Percentiles rank a stretch among this genome's conserved stretches.
These are phyloP conservation scores for Ophiorrhiza pumila DNA, from an alignment of 257 asterid genomes.

Conservation along the genomic window DNA sequence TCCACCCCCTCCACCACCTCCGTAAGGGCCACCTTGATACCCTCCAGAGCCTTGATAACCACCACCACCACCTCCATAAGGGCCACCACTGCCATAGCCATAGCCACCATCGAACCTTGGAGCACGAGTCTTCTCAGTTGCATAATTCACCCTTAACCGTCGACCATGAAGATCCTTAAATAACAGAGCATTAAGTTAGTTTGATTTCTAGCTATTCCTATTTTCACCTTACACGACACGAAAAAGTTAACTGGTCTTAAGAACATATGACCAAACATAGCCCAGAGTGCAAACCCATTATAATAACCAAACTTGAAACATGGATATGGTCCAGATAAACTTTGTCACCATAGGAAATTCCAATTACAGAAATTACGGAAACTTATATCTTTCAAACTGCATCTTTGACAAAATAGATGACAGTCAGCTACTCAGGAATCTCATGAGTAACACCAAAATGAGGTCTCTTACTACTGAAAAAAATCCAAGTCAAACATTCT, in stretches of 20 bases:
- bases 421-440: neutral
- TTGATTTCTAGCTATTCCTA: neutral
- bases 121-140: slow-evolving; percentile 33
- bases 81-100: slow-evolving; percentile 12
- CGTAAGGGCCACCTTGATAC: slow-evolving; percentile 25
- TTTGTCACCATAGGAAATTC: neutral
- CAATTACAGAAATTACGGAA: neutral
- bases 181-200: neutral
- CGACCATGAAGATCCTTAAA: slow-evolving; percentile 46
- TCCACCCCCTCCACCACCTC: slow-evolving; percentile 22
- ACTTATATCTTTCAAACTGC: neutral
- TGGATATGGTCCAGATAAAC: neutral
- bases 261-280: neutral
- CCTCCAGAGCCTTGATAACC: slow-evolving; percentile 20
- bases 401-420: neutral
- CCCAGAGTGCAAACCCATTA: neutral
- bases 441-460: neutral
- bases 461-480: neutral
- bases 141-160: slow-evolving; percentile 35
- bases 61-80: slow-evolving; percentile 18
- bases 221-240: neutral
- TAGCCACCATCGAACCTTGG: slow-evolving; percentile 29
- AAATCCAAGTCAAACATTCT: neutral
- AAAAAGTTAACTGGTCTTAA: neutral
- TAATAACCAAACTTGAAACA: neutral